These are phyloP conservation scores for Tremellales sp. DNA, from an alignment of 1,284 basidiomycete genomes.

Conservation along the genomic window DNA sequence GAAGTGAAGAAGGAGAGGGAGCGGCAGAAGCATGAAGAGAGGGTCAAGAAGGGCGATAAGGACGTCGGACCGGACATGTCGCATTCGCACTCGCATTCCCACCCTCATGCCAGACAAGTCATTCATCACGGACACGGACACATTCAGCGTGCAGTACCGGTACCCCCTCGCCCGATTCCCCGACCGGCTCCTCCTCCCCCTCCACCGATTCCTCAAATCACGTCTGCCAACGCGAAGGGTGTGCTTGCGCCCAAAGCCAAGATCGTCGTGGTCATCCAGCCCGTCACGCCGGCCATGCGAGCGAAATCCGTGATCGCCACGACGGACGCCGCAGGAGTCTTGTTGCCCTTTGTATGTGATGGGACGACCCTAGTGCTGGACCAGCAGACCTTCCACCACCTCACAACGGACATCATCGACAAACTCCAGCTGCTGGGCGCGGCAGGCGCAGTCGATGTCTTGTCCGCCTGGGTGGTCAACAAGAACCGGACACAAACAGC, in stretches of 20 bases:
- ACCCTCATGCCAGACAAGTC: conserved; percentile 6
- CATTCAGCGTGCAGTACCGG: background rate
- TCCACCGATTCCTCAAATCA: conserved; percentile 6
- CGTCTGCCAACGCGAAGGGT: conserved; percentile 27
- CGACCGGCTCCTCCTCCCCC: conserved; percentile 1
- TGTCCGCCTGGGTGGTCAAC: conserved; percentile 44
- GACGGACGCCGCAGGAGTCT: conserved; percentile 34
- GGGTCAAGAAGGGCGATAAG: conserved; percentile 32
- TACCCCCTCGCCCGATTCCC: conserved; percentile 9
- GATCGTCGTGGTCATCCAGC: conserved; percentile 38
- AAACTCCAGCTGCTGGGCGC: conserved; percentile 40
- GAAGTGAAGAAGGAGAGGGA: conserved; percentile 41
- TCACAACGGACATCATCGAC: conserved; percentile 40
- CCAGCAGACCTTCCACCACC: conserved; percentile 39
- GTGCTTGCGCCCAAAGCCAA: conserved; percentile 36
- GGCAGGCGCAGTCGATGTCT: conserved; percentile 39
- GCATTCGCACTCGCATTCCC: too few relatives aligned
- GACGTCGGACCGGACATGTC: background rate
- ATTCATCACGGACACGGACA: conserved; percentile 13
- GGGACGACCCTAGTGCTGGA: conserved; percentile 41
- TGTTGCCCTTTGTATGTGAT: conserved; percentile 43
- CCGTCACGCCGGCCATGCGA: conserved; percentile 39
- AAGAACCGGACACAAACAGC: conserved; percentile 40
- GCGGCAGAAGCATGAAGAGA: conserved; percentile 35
- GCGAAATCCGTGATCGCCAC: conserved; percentile 38